A percentile compares a stretch with the other conserved stretches of the same genome.
phyloP scores from a whole-genome alignment of 257 asterid genomes.

The Salvia miltiorrhiza region DNA sequence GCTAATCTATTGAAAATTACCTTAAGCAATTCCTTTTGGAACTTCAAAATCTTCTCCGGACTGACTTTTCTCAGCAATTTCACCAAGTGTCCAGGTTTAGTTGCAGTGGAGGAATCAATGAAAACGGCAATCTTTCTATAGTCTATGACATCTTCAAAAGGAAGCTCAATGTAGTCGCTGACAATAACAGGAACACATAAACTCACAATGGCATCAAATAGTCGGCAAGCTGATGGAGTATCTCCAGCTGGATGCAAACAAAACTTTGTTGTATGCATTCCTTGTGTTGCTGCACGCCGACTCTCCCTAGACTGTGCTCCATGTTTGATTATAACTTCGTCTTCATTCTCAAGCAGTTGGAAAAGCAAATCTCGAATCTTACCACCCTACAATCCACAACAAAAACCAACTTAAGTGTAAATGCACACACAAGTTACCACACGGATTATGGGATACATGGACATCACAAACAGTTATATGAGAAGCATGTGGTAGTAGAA shows the following conservation, averaged over 20 bases:
- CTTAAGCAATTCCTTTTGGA: conserved; percentile 73
- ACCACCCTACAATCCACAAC: conserved; percentile 64
- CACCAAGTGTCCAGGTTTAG: conserved; percentile 68
- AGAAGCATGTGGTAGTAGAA: not conserved
- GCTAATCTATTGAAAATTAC: conserved; percentile 29
- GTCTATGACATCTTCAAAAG: conserved; percentile 92
- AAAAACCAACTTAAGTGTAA: conserved; percentile 1
- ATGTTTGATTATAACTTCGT: conserved; percentile 72
- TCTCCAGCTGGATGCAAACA: conserved; percentile 99
- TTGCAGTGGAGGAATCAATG: conserved; percentile 68
- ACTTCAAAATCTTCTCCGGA: conserved; percentile 57
- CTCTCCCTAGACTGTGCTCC: conserved; percentile 97
- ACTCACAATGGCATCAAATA: conserved; percentile 96
- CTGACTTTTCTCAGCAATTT: conserved; percentile 62
- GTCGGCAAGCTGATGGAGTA: conserved; percentile 99
- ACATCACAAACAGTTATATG: not conserved
- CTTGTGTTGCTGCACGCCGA: conserved; percentile 84
- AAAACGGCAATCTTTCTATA: conserved; percentile 83
- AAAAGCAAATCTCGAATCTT: conserved; percentile 86
- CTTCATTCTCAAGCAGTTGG: conserved; percentile 84
- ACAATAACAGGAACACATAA: conserved; percentile 90
- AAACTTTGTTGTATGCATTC: conserved; percentile 90
- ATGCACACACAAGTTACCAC: conserved; percentile 10
- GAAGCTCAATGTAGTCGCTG: conserved; percentile 89
- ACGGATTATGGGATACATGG: not conserved